Conservation (phyloP, 2,329 filamentous ascomycete genomes). For the Aspergillus jensenii region DNA sequence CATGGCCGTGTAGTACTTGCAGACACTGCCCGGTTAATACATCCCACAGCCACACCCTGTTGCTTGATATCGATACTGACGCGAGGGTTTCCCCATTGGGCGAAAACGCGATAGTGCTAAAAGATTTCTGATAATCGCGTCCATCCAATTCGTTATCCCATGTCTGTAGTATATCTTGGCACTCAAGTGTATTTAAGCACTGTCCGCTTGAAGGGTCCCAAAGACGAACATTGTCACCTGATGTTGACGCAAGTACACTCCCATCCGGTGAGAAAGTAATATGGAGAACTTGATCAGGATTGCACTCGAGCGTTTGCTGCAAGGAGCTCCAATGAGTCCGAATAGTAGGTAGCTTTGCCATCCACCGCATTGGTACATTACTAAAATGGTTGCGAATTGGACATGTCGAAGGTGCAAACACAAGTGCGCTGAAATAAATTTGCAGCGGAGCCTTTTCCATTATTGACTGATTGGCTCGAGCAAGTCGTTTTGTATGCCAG, state of each 20-base stretch:
- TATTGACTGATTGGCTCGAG: conserved; percentile 14
- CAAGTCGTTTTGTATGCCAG: background rate
- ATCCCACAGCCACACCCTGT: background rate
- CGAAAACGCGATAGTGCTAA: background rate
- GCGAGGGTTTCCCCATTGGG: background rate
- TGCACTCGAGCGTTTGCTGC: background rate
- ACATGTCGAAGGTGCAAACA: conserved; percentile 30
- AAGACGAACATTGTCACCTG: background rate
- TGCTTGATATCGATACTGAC: background rate
- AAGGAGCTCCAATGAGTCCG: background rate
- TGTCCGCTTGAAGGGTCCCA: background rate
- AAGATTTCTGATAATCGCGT: background rate
- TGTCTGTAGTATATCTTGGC: background rate
- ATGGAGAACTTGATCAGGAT: background rate
- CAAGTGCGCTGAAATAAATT: conserved; percentile 30
- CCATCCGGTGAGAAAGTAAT: background rate
- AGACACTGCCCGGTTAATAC: background rate
- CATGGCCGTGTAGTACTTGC: conserved; percentile 1
- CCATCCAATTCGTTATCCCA: background rate
- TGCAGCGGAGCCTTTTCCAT: conserved; percentile 34
- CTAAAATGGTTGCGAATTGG: conserved; percentile 25
- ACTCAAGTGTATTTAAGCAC: background rate
- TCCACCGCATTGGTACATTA: background rate
- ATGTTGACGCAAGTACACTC: background rate
- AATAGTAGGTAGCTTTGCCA: background rate